Base-by-base conservation (phyloP, 129 eudicot species). In the Tagetes erecta region DNA sequence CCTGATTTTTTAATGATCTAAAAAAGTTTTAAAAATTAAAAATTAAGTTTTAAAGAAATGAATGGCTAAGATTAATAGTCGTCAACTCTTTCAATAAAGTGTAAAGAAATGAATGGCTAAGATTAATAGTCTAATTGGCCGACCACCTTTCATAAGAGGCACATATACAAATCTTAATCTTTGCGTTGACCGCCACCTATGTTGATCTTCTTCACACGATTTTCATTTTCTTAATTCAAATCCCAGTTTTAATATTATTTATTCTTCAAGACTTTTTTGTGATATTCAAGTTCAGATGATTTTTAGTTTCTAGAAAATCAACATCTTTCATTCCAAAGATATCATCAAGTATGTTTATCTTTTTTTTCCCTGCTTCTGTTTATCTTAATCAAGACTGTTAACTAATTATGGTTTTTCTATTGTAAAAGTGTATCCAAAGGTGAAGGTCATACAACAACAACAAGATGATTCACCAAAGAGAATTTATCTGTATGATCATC, bases 351-450 rank as follows among this genome's bases (percentile, higher is more conserved):
- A 70, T 5, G 72, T 0, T 49, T 40, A 12, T 67, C 58, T 41
- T 76, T 37, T 38, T 20, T 3, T 63, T 33, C 9, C 9, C 8
- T 40, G 14, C 30, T 67, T 56, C 6, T 76, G 12, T 67, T 78
- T n/a, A 51, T 52, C 31, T 63, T 33, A 4, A 51, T 12, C 13
- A 1, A 40, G 10, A 37, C 64, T 40, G 31, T 68, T 36, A 8
- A 71, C 4, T 59, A 57, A 55, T 47, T 40, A 71, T 69, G 56
- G 10, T 65, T 53, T 72, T 81, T 80, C 56, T 59, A 8, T 80
- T 8, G 67, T 73, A 12, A 1, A 69, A 91, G 95, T 87, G 95
- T 91, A 91, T 84, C 95, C 91, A 20, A 91, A 82, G 82, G 91
- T 91, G 80, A 91, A 71, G 78, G 97, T 91, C 81, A 88, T 82